A percentile compares a stretch with the other conserved stretches of the same genome.
Conservation (phyloP, 192 early-diverging fungal species). For the Funneliformis mosseae region DNA sequence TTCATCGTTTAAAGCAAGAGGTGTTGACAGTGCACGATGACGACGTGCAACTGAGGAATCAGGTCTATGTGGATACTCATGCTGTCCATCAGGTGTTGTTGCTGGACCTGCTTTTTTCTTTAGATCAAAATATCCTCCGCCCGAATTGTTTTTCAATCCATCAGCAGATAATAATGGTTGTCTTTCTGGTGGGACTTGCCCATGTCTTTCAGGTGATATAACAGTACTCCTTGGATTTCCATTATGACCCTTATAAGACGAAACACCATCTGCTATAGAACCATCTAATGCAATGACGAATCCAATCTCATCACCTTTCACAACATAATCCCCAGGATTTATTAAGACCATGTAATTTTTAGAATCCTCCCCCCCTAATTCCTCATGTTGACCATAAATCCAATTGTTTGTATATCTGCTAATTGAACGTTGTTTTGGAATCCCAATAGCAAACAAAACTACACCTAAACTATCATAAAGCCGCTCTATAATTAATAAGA, state of each 20-base stretch:
- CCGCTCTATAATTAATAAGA: constrained; percentile 11
- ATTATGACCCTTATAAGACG: constrained; percentile 9
- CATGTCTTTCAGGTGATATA: neutral
- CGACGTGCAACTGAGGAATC: constrained; percentile 16
- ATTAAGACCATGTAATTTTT: constrained; percentile 33
- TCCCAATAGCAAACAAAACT: constrained; percentile 33
- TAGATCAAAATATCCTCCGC: constrained; percentile 29
- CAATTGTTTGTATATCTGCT: neutral
- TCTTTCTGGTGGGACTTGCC: neutral
- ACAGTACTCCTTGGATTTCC: neutral
- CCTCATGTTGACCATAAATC: neutral
- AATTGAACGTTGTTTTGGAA: constrained; percentile 28
- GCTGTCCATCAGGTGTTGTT: neutral
- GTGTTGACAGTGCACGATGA: constrained; percentile 34
- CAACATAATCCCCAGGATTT: constrained; percentile 36
- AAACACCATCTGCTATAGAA: constrained; percentile 6
- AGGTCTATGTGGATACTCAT: constrained; percentile 33
- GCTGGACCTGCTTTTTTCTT: constrained; percentile 12
- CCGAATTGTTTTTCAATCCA: constrained; percentile 16
- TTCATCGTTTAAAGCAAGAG: neutral
- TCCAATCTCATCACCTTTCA: constrained; percentile 36
- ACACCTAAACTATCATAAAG: constrained; percentile 20
- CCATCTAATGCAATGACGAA: constrained; percentile 32
- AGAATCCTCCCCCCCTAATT: constrained; percentile 1
- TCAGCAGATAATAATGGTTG: constrained; percentile 24